phyloP scores from a whole-genome alignment of 306 rosid genomes.

The Senna tora region DNA sequence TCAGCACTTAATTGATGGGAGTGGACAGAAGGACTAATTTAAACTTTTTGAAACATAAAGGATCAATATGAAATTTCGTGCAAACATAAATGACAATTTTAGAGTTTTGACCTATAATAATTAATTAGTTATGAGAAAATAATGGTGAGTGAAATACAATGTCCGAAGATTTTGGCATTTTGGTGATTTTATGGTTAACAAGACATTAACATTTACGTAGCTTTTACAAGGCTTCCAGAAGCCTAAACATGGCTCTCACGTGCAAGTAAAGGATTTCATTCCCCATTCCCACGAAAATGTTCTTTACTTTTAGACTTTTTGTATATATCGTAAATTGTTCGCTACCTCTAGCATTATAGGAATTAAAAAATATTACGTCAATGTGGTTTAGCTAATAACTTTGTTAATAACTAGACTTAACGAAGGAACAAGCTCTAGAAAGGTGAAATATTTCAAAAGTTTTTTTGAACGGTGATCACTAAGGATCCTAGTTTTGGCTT shows the following conservation, averaged over 20 bases:
- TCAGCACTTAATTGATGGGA: too few relatives aligned
- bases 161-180: background rate
- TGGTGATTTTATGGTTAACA: background rate
- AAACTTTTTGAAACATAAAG: too few relatives aligned
- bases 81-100: too few relatives aligned
- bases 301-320: background rate
- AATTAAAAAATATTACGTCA: background rate
- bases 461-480: too few relatives aligned
- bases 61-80: too few relatives aligned
- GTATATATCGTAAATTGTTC: background rate
- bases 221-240: slow-evolving; percentile 11
- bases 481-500: slow-evolving; percentile 19
- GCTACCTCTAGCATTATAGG: background rate
- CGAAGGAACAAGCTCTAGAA: too few relatives aligned
- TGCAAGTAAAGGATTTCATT: slow-evolving; percentile 20
- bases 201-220: background rate
- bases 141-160: background rate
- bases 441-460: too few relatives aligned
- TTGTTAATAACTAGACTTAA: too few relatives aligned
- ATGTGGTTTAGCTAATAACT: background rate
- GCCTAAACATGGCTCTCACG: background rate
- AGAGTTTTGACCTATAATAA: too few relatives aligned
- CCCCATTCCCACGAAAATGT: background rate
- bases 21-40: too few relatives aligned
- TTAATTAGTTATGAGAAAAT: too few relatives aligned